phyloP scores from a whole-genome alignment of 2,329 filamentous ascomycete genomes.

The Epichloe hybrida region DNA sequence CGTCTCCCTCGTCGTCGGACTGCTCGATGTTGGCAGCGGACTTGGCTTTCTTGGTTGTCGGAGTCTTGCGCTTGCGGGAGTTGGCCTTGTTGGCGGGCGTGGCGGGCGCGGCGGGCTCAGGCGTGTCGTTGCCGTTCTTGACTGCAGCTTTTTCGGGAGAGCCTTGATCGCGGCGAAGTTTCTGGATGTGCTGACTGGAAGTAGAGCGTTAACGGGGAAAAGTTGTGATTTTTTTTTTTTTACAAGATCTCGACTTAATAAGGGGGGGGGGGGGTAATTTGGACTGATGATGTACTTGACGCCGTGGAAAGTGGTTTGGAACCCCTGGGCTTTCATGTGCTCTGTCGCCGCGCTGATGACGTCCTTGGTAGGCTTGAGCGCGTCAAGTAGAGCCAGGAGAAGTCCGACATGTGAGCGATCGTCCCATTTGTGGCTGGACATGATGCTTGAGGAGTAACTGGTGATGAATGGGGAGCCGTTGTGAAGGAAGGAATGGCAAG shows the following conservation, averaged over 20 bases:
- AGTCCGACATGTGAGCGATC: conserved; percentile 25
- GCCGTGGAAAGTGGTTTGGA: conserved; percentile 24
- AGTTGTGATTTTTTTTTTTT: too few relatives aligned
- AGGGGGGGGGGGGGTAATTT: not conserved
- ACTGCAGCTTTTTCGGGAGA: conserved; percentile 10
- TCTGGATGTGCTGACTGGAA: conserved; percentile 32
- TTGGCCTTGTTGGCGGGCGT: conserved; percentile 8
- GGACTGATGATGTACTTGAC: conserved; percentile 22
- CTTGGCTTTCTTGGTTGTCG: conserved; percentile 14
- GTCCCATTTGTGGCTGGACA: conserved; percentile 15
- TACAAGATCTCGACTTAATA: not conserved
- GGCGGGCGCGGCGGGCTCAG: not conserved
- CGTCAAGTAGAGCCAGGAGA: conserved; percentile 22
- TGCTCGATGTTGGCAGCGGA: conserved; percentile 10
- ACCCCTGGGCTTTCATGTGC: conserved; percentile 21
- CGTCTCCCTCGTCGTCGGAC: conserved; percentile 9
- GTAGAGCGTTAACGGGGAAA: not conserved
- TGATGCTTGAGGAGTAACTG: not conserved
- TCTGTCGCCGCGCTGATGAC: conserved; percentile 19
- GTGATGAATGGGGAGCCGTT: not conserved
- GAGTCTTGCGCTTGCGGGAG: conserved; percentile 19
- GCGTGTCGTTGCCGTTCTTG: conserved; percentile 4
- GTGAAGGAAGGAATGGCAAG: not conserved
- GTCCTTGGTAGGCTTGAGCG: conserved; percentile 21
- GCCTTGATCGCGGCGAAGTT: conserved; percentile 24